Evolutionary conservation across 768 basidiomycete species (phyloP).

Genomic region (Gloeophyllum trabeum): DNA sequence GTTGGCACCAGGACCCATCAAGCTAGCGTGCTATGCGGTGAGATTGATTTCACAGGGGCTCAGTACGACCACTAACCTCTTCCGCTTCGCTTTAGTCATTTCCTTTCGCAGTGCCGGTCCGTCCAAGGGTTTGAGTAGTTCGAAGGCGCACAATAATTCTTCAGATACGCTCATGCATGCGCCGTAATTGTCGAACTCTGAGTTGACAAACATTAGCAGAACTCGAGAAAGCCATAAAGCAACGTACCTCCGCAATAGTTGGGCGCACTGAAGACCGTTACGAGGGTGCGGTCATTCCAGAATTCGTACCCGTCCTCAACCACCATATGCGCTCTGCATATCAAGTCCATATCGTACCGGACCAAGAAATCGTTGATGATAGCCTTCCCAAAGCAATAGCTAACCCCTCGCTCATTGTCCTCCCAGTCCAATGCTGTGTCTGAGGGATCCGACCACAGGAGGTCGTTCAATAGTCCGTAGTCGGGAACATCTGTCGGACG

Average conservation of each 20-base stretch:
- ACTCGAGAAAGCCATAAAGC: slow-evolving; percentile 1
- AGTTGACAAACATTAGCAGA: background rate
- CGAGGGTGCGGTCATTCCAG: slow-evolving; percentile 97
- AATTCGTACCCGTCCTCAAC: slow-evolving; percentile 99
- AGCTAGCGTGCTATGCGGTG: no score
- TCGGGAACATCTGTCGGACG: slow-evolving; percentile 98
- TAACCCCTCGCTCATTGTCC: slow-evolving; percentile 97
- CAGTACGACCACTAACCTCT: no score
- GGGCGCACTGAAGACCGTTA: slow-evolving; percentile 97
- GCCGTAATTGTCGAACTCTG: slow-evolving; percentile 93
- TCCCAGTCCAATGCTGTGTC: slow-evolving; percentile 99
- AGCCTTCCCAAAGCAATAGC: slow-evolving; percentile 97
- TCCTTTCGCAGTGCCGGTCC: slow-evolving; percentile 92
- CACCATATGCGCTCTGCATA: slow-evolving; percentile 99
- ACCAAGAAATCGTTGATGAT: slow-evolving; percentile 95
- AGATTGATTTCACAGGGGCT: no score
- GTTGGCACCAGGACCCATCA: no score
- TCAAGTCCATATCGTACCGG: slow-evolving; percentile 96
- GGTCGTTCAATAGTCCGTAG: slow-evolving; percentile 92
- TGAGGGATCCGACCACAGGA: slow-evolving; percentile 96
- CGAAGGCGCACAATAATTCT: slow-evolving; percentile 94
- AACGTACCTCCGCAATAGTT: slow-evolving; percentile 90
- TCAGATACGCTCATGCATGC: slow-evolving; percentile 97
- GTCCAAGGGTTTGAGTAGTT: slow-evolving; percentile 91
- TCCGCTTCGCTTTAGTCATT: slow-evolving; percentile 98